Evolutionary conservation across 2,329 filamentous ascomycete species (phyloP).

Genomic region (Oidium heveae): DNA sequence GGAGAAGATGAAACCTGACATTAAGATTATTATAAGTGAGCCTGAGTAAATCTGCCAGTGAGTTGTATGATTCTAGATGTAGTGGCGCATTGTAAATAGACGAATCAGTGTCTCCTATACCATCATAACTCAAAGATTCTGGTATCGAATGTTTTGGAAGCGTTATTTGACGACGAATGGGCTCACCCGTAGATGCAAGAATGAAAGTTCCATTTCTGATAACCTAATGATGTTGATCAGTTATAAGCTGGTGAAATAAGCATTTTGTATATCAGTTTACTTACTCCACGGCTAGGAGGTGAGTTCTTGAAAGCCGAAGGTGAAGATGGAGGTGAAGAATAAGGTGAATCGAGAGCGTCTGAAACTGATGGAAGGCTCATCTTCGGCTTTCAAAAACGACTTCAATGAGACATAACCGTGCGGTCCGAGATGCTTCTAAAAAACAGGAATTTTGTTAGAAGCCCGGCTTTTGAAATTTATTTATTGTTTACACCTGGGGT

Average conservation of each 20-base stretch:
- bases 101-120: constrained; percentile 1
- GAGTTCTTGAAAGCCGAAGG: no score
- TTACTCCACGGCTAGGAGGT: no score
- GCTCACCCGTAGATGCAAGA: constrained; percentile 64
- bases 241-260: not conserved
- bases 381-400: constrained; percentile 1
- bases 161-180: constrained; percentile 55
- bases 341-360: constrained; percentile 8
- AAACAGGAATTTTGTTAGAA: no score
- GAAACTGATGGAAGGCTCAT: constrained; percentile 13
- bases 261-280: no score
- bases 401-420: not conserved
- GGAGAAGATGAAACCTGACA: constrained; percentile 15
- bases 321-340: constrained; percentile 2
- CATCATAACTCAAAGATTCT: not conserved
- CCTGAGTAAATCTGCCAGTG: constrained; percentile 12
- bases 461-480: no score
- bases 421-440: not conserved
- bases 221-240: constrained; percentile 17
- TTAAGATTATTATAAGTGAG: constrained; percentile 11
- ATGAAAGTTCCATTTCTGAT: constrained; percentile 76
- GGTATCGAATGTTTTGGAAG: constrained; percentile 20
- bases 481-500: no score
- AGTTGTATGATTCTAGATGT: constrained; percentile 5
- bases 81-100: constrained; percentile 3